phyloP scores from a whole-genome alignment of 192 early-diverging fungal genomes.

The Coemansia sp. region DNA sequence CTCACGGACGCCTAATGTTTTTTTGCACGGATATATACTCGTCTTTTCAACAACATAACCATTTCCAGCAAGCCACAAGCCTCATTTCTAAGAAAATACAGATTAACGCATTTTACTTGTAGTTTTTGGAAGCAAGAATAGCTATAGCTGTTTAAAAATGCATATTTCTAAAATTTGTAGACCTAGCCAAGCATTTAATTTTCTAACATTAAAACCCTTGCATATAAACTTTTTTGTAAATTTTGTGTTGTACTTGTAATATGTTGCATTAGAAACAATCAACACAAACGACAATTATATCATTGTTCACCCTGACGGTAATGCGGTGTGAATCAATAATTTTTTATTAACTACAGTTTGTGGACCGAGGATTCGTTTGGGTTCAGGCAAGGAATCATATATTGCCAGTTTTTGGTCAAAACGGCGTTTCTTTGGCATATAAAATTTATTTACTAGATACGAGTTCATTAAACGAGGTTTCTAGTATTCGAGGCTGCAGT shows the following conservation, averaged over 20 bases:
- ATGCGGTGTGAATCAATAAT: conserved; percentile 25
- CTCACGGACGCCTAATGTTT: too few species aligned
- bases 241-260: background rate
- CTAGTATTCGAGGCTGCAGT: conserved; percentile 45
- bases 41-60: too few species aligned
- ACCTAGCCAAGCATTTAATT: background rate
- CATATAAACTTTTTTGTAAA: too few species aligned
- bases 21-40: too few species aligned
- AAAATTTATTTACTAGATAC: conserved; percentile 15
- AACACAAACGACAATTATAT: conserved; percentile 31
- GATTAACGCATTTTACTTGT: too few species aligned
- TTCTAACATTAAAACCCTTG: too few species aligned
- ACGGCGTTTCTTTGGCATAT: conserved; percentile 13
- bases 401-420: conserved; percentile 25
- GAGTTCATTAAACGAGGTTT: conserved; percentile 28
- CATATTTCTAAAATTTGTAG: too few species aligned
- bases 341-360: conserved; percentile 24
- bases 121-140: too few species aligned
- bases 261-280: conserved; percentile 23
- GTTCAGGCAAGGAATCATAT: conserved; percentile 21
- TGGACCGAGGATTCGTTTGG: conserved; percentile 33
- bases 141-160: too few species aligned
- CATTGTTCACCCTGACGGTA: conserved; percentile 31
- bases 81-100: too few species aligned
- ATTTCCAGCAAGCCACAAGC: too few species aligned